A percentile compares a stretch with the other conserved stretches of the same genome.
These are phyloP conservation scores for Rhizopogon vinicolor DNA, from an alignment of 768 basidiomycete genomes.

Conservation along the genomic window DNA sequence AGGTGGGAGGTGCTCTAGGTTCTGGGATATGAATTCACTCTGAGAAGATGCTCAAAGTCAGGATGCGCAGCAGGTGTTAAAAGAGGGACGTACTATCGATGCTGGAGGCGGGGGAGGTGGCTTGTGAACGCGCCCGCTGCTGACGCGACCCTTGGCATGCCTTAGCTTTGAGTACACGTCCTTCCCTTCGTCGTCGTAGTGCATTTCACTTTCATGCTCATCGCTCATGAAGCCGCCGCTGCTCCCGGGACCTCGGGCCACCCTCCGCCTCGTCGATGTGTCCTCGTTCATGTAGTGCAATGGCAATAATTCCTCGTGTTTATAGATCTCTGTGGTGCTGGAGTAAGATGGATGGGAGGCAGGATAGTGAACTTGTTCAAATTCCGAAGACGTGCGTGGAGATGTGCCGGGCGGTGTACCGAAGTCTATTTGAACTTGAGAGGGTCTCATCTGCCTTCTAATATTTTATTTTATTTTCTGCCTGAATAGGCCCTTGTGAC, in stretches of 20 bases:
- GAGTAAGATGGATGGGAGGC: constrained; percentile 17
- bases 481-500: constrained; percentile 8
- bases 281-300: constrained; percentile 52
- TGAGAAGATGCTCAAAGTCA: constrained; percentile 21
- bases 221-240: constrained; percentile 25
- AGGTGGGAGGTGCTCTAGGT: constrained; percentile 73
- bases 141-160: constrained; percentile 34
- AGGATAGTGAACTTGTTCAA: constrained; percentile 67
- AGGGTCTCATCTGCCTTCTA: constrained; percentile 49
- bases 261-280: constrained; percentile 40
- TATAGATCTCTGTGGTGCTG: constrained; percentile 21
- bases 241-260: constrained; percentile 31
- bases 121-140: constrained; percentile 59
- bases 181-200: constrained; percentile 63
- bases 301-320: constrained; percentile 40
- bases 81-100: constrained; percentile 43
- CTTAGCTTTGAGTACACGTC: constrained; percentile 52
- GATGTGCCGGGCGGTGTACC: constrained; percentile 49
- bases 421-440: constrained; percentile 69
- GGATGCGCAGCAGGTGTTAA: constrained; percentile 5
- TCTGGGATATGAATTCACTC: constrained; percentile 77
- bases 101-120: constrained; percentile 62
- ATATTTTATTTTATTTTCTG: constrained; percentile 4
- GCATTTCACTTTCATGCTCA: constrained; percentile 23
- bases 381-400: constrained; percentile 56